Evolutionary conservation across 169 alveolate species (phyloP), one percentile per base, ranked within the genome.

Genomic region (Cryptosporidium ubiquitum): DNA sequence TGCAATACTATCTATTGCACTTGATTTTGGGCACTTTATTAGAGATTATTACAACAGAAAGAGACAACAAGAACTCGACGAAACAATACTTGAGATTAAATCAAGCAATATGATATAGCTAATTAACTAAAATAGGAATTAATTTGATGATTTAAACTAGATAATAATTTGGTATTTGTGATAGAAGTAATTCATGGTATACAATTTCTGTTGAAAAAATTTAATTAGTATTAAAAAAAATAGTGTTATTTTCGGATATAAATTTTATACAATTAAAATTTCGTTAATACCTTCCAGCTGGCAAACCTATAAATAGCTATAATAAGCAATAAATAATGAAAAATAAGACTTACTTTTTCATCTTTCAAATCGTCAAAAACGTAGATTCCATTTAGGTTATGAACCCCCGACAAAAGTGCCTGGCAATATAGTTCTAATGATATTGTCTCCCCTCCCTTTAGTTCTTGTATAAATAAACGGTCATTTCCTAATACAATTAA

Each of bases 1-100:
- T 0, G 89, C 89, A 26, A 23, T 79, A 6, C 68, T 79, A n/a
- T 79, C 89, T n/a, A 79, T 79, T 9, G 31, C 68, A 3, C 58
- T 29, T 42, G 89, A 79, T 18, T 79, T 79, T 79, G 71, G 89
- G 40, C 18, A 35, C 23, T 79, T 79, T 29, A 26, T 79, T 35
- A 79, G 68, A 29, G 73, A 58, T 14, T 79, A 79, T n/a, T 57
- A 40, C 26, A 42, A 79, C 35, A 66, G 75, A 60, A 73, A 57
- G 35, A 79, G 69, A 29, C 35, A 37, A 23, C 64, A 79, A 16
- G 79, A 79, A 42, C 5, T 79, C 18, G 85, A 49, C 7, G 85
- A 71, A 7, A 31, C 69, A n/a, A 37, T 64, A 33, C 52, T 64
- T 64, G 71, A 64, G 49, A 64, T 64, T 6, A 64, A 64, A 29